phyloP scores from a whole-genome alignment of 371 early-diverging fungal species.

The Mortierella sp. region DNA sequence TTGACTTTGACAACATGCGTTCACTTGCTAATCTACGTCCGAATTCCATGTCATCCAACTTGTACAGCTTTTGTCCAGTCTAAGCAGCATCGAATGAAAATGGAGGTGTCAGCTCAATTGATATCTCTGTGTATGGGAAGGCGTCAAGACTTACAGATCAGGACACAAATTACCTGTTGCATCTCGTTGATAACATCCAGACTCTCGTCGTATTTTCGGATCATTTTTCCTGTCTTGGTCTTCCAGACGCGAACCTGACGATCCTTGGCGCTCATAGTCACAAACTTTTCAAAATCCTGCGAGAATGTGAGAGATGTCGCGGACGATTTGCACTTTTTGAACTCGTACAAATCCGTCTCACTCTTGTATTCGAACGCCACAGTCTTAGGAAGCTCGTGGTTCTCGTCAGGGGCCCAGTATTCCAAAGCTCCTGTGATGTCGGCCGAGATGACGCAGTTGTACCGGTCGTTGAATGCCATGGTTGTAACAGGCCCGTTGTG shows the following conservation, averaged over 20 bases:
- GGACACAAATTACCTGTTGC: conserved; percentile 73
- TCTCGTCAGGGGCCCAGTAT: conserved; percentile 89
- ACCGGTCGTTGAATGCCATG: conserved; percentile 84
- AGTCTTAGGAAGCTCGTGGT: conserved; percentile 72
- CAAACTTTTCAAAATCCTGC: conserved; percentile 86
- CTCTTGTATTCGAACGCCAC: conserved; percentile 88
- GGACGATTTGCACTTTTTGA: conserved; percentile 80
- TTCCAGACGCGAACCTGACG: conserved; percentile 91
- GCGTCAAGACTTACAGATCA: not conserved
- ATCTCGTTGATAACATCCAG: conserved; percentile 86
- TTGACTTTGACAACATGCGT: conserved; percentile 84
- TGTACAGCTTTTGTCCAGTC: conserved; percentile 82
- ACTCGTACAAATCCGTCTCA: conserved; percentile 96
- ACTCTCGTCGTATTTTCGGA: conserved; percentile 93
- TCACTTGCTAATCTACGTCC: conserved; percentile 94
- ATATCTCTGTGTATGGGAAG: no score
- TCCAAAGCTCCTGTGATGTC: conserved; percentile 93
- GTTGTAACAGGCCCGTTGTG: conserved; percentile 86
- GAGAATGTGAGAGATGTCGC: conserved; percentile 89
- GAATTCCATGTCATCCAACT: conserved; percentile 98
- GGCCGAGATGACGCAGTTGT: conserved; percentile 86
- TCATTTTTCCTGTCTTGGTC: conserved; percentile 87
- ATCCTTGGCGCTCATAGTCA: conserved; percentile 88
- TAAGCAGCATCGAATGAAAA: conserved; percentile 26
- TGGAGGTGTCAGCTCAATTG: not conserved